Evolutionary conservation across 495 filamentous ascomycete species (phyloP).

Genomic region (Podospora comata): DNA sequence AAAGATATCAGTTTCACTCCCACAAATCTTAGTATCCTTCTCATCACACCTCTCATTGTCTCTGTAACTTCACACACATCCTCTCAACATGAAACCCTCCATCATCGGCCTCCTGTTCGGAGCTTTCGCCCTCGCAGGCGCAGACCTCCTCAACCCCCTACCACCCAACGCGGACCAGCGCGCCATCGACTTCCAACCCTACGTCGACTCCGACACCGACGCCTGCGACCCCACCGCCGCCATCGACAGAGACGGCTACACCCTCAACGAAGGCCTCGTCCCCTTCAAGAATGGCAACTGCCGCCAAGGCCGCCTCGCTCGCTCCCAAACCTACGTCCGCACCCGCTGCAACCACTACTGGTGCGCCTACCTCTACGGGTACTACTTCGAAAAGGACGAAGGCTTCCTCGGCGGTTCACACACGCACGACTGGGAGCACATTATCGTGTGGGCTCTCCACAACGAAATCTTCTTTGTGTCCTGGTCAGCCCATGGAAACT

Average conservation of each 20-base stretch:
- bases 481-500: neutral
- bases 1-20: neutral
- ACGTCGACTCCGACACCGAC: neutral
- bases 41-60: neutral
- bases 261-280: neutral
- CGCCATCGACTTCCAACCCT: neutral
- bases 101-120: neutral
- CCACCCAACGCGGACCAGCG: neutral
- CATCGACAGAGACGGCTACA: slow-evolving; percentile 1
- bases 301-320: neutral
- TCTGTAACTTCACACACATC: neutral
- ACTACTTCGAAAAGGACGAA: slow-evolving; percentile 7
- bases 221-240: neutral
- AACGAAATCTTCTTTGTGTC: slow-evolving; percentile 2
- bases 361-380: slow-evolving; percentile 6
- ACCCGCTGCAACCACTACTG: slow-evolving; percentile 5
- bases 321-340: neutral
- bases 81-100: neutral
- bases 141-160: neutral
- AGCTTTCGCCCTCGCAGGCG: neutral
- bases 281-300: neutral
- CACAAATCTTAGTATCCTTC: neutral
- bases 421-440: slow-evolving; percentile 8
- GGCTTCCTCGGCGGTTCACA: neutral
- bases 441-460: slow-evolving; percentile 1